A percentile compares a stretch with the other conserved stretches of the same genome.
These are phyloP conservation scores for Dothideomycetes sp. DNA, from an alignment of 2,329 filamentous ascomycete genomes.

Conservation along the genomic window DNA sequence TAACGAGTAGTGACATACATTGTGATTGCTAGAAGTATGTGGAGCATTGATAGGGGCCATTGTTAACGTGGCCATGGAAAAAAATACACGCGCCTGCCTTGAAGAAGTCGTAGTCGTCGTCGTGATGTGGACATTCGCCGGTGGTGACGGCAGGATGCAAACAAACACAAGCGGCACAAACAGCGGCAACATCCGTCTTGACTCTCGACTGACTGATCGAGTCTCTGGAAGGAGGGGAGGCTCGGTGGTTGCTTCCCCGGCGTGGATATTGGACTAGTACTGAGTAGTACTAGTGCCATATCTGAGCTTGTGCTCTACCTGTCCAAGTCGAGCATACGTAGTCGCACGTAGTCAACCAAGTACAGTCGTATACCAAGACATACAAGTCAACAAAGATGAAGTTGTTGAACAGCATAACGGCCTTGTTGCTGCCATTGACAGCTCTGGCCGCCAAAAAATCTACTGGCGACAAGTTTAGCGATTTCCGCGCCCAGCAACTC, in stretches of 20 bases:
- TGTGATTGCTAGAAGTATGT: conserved; percentile 14
- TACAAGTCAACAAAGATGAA: conserved; percentile 49
- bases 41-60: conserved; percentile 11
- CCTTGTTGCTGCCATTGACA: conserved; percentile 52
- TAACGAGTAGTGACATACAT: conserved; percentile 19
- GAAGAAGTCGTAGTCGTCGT: too few species aligned
- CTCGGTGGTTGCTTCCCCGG: too few species aligned
- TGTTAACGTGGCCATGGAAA: conserved; percentile 1
- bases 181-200: neutral
- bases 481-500: conserved; percentile 60
- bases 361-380: neutral
- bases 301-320: too few species aligned
- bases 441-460: conserved; percentile 57
- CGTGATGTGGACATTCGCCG: too few species aligned
- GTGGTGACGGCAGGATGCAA: too few species aligned
- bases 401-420: conserved; percentile 54
- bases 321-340: conserved; percentile 1
- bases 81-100: too few species aligned
- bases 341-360: neutral
- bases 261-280: too few species aligned
- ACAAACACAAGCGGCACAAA: too few species aligned
- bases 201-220: neutral
- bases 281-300: too few species aligned
- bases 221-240: too few species aligned
- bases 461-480: conserved; percentile 53